phyloP scores from a whole-genome alignment of 768 basidiomycete species.

The Daedaleopsis sinensis region DNA sequence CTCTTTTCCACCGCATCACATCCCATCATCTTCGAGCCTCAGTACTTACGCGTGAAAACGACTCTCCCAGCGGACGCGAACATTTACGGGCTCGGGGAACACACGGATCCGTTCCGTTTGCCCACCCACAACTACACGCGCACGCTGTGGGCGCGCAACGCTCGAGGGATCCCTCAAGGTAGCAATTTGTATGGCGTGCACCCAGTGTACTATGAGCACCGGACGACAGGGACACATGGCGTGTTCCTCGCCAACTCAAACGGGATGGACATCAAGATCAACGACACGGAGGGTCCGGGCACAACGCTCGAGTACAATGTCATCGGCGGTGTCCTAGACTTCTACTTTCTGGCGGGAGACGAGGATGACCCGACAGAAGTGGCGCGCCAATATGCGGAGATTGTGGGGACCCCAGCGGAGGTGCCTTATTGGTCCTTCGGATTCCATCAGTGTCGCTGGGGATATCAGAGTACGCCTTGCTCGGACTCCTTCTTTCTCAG shows the following conservation, averaged over 20 bases:
- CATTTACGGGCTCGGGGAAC: conserved; percentile 78
- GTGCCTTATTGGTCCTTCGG: conserved; percentile 79
- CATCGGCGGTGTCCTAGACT: conserved; percentile 77
- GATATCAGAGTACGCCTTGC: conserved; percentile 53
- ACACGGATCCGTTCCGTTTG: conserved; percentile 67
- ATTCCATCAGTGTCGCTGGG: conserved; percentile 73
- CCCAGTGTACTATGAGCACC: conserved; percentile 74
- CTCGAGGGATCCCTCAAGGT: conserved; percentile 56
- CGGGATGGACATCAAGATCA: conserved; percentile 79
- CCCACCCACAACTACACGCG: conserved; percentile 42
- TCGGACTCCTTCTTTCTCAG: background rate
- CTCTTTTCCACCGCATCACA: conserved; percentile 66
- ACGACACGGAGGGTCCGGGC: conserved; percentile 36
- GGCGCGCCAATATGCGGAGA: conserved; percentile 67
- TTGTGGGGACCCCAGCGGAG: conserved; percentile 68
- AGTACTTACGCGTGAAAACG: conserved; percentile 76
- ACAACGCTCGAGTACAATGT: conserved; percentile 70
- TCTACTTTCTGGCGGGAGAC: conserved; percentile 78
- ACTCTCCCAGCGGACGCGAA: conserved; percentile 60
- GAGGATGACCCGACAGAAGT: conserved; percentile 57
- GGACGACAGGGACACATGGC: conserved; percentile 65
- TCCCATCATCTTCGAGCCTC: conserved; percentile 74
- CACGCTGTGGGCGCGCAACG: conserved; percentile 68
- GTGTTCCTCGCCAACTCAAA: conserved; percentile 72
- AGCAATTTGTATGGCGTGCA: conserved; percentile 76